A percentile compares a stretch with the other conserved stretches of the same genome.
Evolutionary conservation across 257 asterid genomes (phyloP).

Genomic region (Echites panduratus): DNA sequence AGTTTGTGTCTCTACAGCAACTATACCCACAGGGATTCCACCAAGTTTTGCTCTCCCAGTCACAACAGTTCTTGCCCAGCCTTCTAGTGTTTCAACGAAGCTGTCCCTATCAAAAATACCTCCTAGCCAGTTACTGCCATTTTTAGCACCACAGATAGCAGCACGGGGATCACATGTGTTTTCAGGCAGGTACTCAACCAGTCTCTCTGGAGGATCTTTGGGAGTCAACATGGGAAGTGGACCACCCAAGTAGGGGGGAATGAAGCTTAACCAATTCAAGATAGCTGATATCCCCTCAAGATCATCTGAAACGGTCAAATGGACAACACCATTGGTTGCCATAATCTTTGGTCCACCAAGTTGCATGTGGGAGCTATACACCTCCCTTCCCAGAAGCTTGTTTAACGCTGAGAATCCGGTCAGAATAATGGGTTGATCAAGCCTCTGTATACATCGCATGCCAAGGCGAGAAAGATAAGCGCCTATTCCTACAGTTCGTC

Average conservation of each 20-base stretch:
- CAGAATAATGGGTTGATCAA: conserved; percentile 90
- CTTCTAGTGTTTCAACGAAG: conserved; percentile 88
- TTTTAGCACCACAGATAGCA: conserved; percentile 68
- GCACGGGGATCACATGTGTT: conserved; percentile 96
- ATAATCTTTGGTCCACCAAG: conserved; percentile 99
- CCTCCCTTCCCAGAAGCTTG: conserved; percentile 94
- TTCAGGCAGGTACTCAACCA: conserved; percentile 72
- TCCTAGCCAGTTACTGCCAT: conserved; percentile 71
- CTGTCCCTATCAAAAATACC: conserved; percentile 88
- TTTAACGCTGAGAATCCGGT: conserved; percentile 95
- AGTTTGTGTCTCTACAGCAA: conserved; percentile 95
- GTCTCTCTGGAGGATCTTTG: conserved; percentile 66
- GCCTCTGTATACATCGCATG: conserved; percentile 95
- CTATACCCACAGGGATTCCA: conserved; percentile 91
- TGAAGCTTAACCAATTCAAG: conserved; percentile 89
- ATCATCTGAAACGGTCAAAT: conserved; percentile 90
- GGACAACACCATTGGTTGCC: conserved; percentile 98
- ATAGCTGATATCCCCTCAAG: conserved; percentile 90
- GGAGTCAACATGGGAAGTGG: conserved; percentile 75
- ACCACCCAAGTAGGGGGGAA: conserved; percentile 80
- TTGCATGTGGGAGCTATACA: conserved; percentile 97
- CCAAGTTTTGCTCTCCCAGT: conserved; percentile 95
- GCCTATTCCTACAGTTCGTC: conserved; percentile 95
- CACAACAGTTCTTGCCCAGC: conserved; percentile 98
- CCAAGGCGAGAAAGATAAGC: conserved; percentile 99